Evolutionary conservation across 2,329 filamentous ascomycete species (phyloP), one percentile per base, ranked within the genome.

Genomic region (Pseudopithomyces chartarum): DNA sequence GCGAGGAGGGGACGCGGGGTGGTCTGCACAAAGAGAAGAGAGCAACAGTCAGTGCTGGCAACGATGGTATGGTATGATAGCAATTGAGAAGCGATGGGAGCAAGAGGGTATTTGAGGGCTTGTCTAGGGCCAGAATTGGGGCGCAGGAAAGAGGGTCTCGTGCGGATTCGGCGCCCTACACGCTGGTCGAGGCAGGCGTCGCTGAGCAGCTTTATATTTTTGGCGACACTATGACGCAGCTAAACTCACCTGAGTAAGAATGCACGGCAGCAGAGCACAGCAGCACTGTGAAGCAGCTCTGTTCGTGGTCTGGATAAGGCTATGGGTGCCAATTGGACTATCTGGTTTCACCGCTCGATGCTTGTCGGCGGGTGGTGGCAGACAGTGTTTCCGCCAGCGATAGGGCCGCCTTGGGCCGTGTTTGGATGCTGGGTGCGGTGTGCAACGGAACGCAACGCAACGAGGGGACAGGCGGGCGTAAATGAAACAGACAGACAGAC

Each of bases 331-430:
- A 72, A 74, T 73, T 74, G 71, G 72, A 52, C 60, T 58, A 2
- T 8, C 15, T 15, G 57, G 61, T 61, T 61, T 65, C 66, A 72
- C 67, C 65, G 69, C 68, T 67, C 56, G 67, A 69, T 68, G 44
- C 34, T 48, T 32, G 51, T 48, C 10, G 34, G 5, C n/a, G 38
- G 36, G 15, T 34, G 32, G 17, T 8, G 22, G 40, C 54, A 46
- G 42, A 34, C 26, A 17, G 22, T 17, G 48, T 20, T 45, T 34
- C 17, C 42, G 17, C 17, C 2, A 19, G 20, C 3, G 47, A 32
- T 32, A 23, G 17, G 44, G 17, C 26, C 42, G 42, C 42, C 42
- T 23, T 26, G 42, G 42, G 42, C 43, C 19, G 32, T 58, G 58
- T 61, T 17, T 26, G 34, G 26, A 52, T 23, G 55, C 19, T 19